Evolutionary conservation across 805 yeast genomes (phyloP).

Genomic region (Starmerella sp.): DNA sequence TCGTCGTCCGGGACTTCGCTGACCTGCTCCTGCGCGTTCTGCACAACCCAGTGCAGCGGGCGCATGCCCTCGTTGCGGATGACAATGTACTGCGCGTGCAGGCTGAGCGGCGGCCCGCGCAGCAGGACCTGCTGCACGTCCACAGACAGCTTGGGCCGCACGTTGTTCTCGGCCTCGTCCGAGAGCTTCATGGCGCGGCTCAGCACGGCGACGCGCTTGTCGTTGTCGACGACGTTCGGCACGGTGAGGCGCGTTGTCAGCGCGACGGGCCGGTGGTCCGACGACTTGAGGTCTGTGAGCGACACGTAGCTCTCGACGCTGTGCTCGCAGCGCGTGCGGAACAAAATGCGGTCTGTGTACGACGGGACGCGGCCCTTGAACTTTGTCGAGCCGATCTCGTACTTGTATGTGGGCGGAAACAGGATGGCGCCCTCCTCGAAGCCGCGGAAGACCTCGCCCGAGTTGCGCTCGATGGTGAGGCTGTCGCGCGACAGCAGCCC

Average conservation of each 20-base stretch:
- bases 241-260: constrained; percentile 30
- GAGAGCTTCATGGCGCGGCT: constrained; percentile 32
- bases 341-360: constrained; percentile 48
- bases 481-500: constrained; percentile 37
- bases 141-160: constrained; percentile 35
- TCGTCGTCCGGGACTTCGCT: neutral
- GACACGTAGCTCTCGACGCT: constrained; percentile 22
- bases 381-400: constrained; percentile 25
- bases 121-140: constrained; percentile 28
- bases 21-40: constrained; percentile 12
- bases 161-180: constrained; percentile 37
- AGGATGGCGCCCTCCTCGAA: constrained; percentile 39
- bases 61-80: constrained; percentile 16
- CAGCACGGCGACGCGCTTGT: constrained; percentile 30
- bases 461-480: constrained; percentile 30
- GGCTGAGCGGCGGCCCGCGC: constrained; percentile 23
- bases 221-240: constrained; percentile 31
- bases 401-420: constrained; percentile 49
- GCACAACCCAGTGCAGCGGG: constrained; percentile 11
- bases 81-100: neutral
- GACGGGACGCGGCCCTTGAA: constrained; percentile 38
- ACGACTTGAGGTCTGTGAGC: constrained; percentile 26
- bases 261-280: constrained; percentile 50
- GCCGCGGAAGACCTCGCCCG: constrained; percentile 33
- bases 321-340: constrained; percentile 24